Evolutionary conservation across 768 basidiomycete genomes (phyloP), one percentile per base, ranked within the genome.

Genomic region (Hydnomerulius pinastri): DNA sequence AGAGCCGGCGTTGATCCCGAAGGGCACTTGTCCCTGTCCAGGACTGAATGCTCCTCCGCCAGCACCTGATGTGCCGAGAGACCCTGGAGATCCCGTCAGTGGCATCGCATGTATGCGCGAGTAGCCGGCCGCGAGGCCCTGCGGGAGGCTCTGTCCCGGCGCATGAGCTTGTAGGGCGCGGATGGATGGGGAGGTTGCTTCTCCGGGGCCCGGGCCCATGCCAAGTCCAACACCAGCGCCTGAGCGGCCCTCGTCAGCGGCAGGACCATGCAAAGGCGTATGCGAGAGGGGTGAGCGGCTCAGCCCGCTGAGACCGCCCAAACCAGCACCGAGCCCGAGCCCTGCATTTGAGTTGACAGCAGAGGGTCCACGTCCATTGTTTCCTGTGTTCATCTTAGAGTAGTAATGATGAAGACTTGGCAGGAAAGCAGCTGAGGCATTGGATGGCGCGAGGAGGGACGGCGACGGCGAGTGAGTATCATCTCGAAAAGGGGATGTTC

Each of bases 91-190:
- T 18, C 71, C 69, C 1, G 64, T 40, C n/a, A 62, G 66, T 0
- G 80, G 77, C 23, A 77, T 72, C 1, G 93, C 87, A 58, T 98
- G 94, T 50, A 98, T 86, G 50, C 93, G 79, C 24, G 90, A 93
- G 63, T 93, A 86, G 0, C 93, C 94, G 0, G 91, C 91, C 0
- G 93, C 94, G 24, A 98, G 79, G 28, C 94, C 94, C 48, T 95
- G 92, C 1, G 95, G 93, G 11, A 96, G 76, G 68, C 85, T 87
- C 70, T 94, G 91, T 2, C 93, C 93, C 0, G 94, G 93, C 1
- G 91, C 92, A 57, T 95, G 93, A 15, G 85, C 75, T 61, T 92
- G 89, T 35, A 95, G 73, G 1, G 91, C 93, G n/a, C 85, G 79
- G 23, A 87, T 75, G 23, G 83, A 80, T 0, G 93, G 89, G 12